phyloP scores from a whole-genome alignment of 208 protist species.

The Leishmania guyanensis region DNA sequence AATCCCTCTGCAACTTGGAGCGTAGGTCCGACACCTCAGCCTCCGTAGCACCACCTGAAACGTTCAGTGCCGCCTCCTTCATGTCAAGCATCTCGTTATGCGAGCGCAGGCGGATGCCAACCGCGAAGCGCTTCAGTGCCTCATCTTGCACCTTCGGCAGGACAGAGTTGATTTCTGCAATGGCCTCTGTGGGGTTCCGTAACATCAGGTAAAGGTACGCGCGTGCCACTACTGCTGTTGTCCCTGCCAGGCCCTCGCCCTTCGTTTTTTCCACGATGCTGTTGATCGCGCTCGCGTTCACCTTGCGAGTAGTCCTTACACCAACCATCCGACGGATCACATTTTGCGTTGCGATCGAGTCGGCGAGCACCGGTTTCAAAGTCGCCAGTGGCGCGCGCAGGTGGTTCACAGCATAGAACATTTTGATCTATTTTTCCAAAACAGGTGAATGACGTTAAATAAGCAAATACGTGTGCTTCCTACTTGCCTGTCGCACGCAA shows the following conservation, averaged over 20 bases:
- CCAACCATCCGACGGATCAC: slow-evolving; percentile 69
- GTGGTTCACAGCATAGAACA: slow-evolving; percentile 55
- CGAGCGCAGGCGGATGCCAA: slow-evolving; percentile 68
- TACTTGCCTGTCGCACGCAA: not conserved
- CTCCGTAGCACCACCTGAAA: slow-evolving; percentile 79
- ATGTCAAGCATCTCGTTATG: slow-evolving; percentile 74
- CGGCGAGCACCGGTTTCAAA: slow-evolving; percentile 72
- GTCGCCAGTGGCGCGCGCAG: slow-evolving; percentile 54
- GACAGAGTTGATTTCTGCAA: slow-evolving; percentile 61
- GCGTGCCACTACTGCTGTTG: slow-evolving; percentile 51
- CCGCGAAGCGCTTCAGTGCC: slow-evolving; percentile 60
- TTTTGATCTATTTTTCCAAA: slow-evolving; percentile 10
- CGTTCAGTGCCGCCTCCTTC: slow-evolving; percentile 73
- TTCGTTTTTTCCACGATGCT: slow-evolving; percentile 75
- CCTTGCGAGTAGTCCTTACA: slow-evolving; percentile 26
- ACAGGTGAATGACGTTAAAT: not conserved
- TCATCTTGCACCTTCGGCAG: slow-evolving; percentile 69
- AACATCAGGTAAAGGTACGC: slow-evolving; percentile 51
- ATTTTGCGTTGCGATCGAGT: slow-evolving; percentile 56
- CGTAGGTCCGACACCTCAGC: slow-evolving; percentile 76
- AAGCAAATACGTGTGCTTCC: not conserved
- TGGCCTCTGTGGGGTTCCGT: slow-evolving; percentile 50
- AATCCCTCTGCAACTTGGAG: slow-evolving; percentile 50
- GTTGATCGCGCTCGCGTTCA: slow-evolving; percentile 66
- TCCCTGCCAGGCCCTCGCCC: slow-evolving; percentile 64